Percentiles rank a stretch among this genome's conserved stretches.
These are phyloP conservation scores for Chaetomium sp. DNA, from an alignment of 2,329 filamentous ascomycete genomes.

Conservation along the genomic window DNA sequence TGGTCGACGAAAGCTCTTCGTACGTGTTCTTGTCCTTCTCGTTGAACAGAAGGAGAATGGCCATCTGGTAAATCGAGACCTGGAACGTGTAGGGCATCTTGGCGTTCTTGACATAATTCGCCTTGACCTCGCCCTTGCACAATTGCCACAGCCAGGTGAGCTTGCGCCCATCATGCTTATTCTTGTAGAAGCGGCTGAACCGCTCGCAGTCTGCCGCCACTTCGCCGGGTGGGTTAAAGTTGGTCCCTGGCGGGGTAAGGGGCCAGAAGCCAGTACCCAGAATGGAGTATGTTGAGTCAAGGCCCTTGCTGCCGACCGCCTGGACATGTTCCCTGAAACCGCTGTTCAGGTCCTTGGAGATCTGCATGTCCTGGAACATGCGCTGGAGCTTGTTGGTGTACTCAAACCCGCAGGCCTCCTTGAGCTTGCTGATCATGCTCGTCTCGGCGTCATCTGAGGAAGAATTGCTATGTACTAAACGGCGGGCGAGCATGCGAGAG, in stretches of 20 bases:
- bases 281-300: slow-evolving; percentile 87
- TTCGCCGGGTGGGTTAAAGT: slow-evolving; percentile 79
- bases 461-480: slow-evolving; percentile 88
- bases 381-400: slow-evolving; percentile 99
- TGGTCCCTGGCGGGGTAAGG: slow-evolving; percentile 75
- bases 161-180: slow-evolving; percentile 95
- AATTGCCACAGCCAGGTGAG: slow-evolving; percentile 97
- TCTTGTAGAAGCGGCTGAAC: slow-evolving; percentile 86
- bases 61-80: slow-evolving; percentile 97
- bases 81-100: slow-evolving; percentile 96
- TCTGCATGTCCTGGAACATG: slow-evolving; percentile 99
- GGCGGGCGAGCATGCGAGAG: slow-evolving; percentile 90
- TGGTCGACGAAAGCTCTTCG: slow-evolving; percentile 78
- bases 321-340: slow-evolving; percentile 74
- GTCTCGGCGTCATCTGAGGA: slow-evolving; percentile 97
- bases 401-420: slow-evolving; percentile 97
- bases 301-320: slow-evolving; percentile 59
- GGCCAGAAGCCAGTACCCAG: slow-evolving; percentile 98
- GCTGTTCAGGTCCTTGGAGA: slow-evolving; percentile 91
- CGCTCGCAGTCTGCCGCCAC: slow-evolving; percentile 83
- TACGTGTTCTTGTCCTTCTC: slow-evolving; percentile 80
- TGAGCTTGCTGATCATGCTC: slow-evolving; percentile 98
- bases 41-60: slow-evolving; percentile 89
- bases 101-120: slow-evolving; percentile 80
- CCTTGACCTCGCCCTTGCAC: slow-evolving; percentile 94